phyloP scores from a whole-genome alignment of 2,329 filamentous ascomycete species.

The Elsinoe arachidis region DNA sequence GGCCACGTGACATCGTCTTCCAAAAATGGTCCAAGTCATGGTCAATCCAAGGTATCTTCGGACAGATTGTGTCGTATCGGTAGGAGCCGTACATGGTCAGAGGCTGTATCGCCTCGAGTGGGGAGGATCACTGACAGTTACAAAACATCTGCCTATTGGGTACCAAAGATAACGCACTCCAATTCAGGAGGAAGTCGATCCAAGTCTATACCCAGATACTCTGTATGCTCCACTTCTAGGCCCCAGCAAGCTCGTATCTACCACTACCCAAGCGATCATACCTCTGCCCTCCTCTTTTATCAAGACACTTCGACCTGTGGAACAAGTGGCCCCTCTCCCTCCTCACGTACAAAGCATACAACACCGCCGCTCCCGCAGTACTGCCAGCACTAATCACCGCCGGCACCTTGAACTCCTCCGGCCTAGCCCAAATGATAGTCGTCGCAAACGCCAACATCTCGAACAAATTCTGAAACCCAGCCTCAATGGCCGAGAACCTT shows the following conservation, averaged over 20 bases:
- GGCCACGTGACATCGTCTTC: too few relatives aligned
- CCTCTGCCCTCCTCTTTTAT: neutral
- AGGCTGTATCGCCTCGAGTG: too few relatives aligned
- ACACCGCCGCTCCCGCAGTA: constrained; percentile 39
- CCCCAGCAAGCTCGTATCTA: neutral
- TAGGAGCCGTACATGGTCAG: too few relatives aligned
- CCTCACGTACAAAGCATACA: constrained; percentile 51
- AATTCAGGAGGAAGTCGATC: too few relatives aligned
- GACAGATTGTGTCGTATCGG: too few relatives aligned
- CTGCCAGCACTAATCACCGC: constrained; percentile 50
- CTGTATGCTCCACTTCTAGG: too few relatives aligned
- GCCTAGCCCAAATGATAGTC: constrained; percentile 56
- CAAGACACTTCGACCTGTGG: constrained; percentile 29
- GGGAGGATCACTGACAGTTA: too few relatives aligned
- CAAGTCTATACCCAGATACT: too few relatives aligned
- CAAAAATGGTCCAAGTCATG: too few relatives aligned
- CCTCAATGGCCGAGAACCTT: constrained; percentile 59
- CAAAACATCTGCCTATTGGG: too few relatives aligned
- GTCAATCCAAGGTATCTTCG: too few relatives aligned
- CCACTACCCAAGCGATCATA: neutral
- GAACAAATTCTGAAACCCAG: constrained; percentile 59
- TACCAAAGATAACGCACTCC: too few relatives aligned
- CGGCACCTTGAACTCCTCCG: constrained; percentile 57
- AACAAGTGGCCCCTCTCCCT: constrained; percentile 52
- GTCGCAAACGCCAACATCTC: constrained; percentile 58